Conservation (phyloP, 805 yeast species). For the Cyberlindnera mrakii region DNA sequence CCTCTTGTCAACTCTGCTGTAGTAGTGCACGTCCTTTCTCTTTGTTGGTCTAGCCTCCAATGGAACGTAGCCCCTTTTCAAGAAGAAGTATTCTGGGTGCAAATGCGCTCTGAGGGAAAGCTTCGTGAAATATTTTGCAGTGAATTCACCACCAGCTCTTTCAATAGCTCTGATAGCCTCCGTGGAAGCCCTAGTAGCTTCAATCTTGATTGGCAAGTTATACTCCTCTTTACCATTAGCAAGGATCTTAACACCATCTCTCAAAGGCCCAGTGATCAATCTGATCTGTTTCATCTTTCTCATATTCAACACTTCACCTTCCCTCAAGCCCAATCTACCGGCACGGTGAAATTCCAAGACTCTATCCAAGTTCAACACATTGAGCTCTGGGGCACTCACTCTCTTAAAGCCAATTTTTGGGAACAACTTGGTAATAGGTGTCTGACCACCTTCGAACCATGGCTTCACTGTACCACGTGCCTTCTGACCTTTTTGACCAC, state of each 20-base stretch:
- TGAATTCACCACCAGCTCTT: constrained; percentile 63
- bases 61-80: constrained; percentile 75
- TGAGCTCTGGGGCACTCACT: constrained; percentile 45
- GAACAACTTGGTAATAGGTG: constrained; percentile 80
- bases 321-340: constrained; percentile 54
- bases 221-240: constrained; percentile 52
- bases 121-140: constrained; percentile 63
- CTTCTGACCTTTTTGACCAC: constrained; percentile 99
- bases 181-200: constrained; percentile 75
- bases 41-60: constrained; percentile 79
- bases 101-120: constrained; percentile 71
- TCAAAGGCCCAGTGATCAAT: constrained; percentile 60
- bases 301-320: constrained; percentile 66
- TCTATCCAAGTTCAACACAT: constrained; percentile 52
- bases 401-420: constrained; percentile 82
- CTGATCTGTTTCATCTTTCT: constrained; percentile 71
- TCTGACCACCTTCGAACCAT: constrained; percentile 99
- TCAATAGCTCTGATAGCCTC: constrained; percentile 74
- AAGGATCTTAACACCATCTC: constrained; percentile 77
- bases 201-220: constrained; percentile 63
- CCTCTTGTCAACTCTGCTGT: constrained; percentile 61
- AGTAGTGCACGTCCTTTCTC: constrained; percentile 73
- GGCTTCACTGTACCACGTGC: constrained; percentile 87
- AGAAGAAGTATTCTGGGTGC: constrained; percentile 62
- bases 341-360: constrained; percentile 65